phyloP scores from a whole-genome alignment of 129 eudicot genomes.

The Smallanthus sonchifolius region DNA sequence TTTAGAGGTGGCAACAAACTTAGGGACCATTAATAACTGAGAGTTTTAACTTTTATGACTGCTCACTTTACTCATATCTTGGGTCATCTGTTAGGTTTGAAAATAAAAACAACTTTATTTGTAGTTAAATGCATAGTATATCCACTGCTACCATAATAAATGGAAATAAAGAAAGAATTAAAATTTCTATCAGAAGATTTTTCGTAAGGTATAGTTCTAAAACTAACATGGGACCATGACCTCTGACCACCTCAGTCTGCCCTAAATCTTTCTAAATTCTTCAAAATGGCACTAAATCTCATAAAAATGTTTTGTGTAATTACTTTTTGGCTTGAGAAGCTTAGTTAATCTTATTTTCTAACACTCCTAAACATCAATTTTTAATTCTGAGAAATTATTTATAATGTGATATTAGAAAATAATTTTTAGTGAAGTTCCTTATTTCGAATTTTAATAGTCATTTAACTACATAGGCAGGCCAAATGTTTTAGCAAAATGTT shows the following conservation, averaged over 20 bases:
- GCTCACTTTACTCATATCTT: slow-evolving; percentile 10
- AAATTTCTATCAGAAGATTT: background rate
- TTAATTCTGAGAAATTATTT: background rate
- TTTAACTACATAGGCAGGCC: too few relatives aligned
- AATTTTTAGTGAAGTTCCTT: too few relatives aligned
- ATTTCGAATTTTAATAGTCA: too few relatives aligned
- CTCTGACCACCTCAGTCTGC: background rate
- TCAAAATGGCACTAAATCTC: background rate
- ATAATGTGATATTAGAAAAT: too few relatives aligned
- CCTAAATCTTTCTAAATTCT: background rate
- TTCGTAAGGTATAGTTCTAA: background rate
- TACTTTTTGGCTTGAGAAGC: background rate
- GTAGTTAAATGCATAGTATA: background rate
- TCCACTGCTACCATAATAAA: slow-evolving; percentile 29
- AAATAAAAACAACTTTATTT: slow-evolving; percentile 11
- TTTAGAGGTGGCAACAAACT: background rate
- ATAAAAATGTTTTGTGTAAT: background rate
- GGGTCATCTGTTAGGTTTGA: slow-evolving; percentile 17
- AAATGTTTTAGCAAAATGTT: background rate
- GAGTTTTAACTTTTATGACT: slow-evolving; percentile 16
- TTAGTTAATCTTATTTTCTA: background rate
- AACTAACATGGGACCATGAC: too few relatives aligned
- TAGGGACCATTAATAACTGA: slow-evolving; percentile 10
- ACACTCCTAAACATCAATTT: background rate
- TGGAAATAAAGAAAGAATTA: slow-evolving; percentile 1